phyloP scores from a whole-genome alignment of 163 green algal species.

The Volvox carteri region DNA sequence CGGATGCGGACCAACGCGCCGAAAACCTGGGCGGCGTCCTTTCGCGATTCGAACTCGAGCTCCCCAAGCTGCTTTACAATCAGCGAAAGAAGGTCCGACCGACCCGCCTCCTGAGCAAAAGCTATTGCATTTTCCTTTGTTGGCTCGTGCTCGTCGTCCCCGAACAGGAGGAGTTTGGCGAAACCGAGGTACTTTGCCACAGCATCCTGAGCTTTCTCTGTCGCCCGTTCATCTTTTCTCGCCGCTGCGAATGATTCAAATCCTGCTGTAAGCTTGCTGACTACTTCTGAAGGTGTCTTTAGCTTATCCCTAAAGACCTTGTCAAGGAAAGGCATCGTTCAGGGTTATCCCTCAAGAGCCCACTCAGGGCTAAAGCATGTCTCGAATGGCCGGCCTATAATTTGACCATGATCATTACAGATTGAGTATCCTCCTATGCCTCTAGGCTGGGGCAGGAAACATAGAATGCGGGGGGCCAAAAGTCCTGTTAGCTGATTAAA shows the following conservation, averaged over 20 bases:
- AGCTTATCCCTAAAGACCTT: slow-evolving; percentile 62
- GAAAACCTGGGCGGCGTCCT: slow-evolving; percentile 87
- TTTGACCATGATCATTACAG: background rate
- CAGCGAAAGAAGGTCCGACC: slow-evolving; percentile 76
- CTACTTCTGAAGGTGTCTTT: slow-evolving; percentile 55
- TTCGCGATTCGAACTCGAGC: slow-evolving; percentile 93
- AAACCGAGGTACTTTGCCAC: slow-evolving; percentile 64
- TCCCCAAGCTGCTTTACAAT: slow-evolving; percentile 79
- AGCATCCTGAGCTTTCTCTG: slow-evolving; percentile 67
- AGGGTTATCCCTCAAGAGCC: background rate
- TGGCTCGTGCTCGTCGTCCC: slow-evolving; percentile 77
- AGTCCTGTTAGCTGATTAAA: too few species aligned
- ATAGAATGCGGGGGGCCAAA: background rate
- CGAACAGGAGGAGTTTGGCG: slow-evolving; percentile 82
- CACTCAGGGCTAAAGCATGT: background rate
- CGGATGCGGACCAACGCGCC: slow-evolving; percentile 74
- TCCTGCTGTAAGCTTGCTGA: slow-evolving; percentile 53
- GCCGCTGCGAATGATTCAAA: slow-evolving; percentile 41
- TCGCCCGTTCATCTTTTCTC: slow-evolving; percentile 28
- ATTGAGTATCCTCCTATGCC: background rate
- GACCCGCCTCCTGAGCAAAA: slow-evolving; percentile 75
- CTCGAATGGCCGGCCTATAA: slow-evolving; percentile 1
- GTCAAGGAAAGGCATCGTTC: slow-evolving; percentile 40
- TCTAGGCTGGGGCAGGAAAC: background rate
- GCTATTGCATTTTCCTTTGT: slow-evolving; percentile 78